Evolutionary conservation across 2,329 filamentous ascomycete species (phyloP), one percentile per base, ranked within the genome.

Genomic region (Clonostachys chloroleuca): DNA sequence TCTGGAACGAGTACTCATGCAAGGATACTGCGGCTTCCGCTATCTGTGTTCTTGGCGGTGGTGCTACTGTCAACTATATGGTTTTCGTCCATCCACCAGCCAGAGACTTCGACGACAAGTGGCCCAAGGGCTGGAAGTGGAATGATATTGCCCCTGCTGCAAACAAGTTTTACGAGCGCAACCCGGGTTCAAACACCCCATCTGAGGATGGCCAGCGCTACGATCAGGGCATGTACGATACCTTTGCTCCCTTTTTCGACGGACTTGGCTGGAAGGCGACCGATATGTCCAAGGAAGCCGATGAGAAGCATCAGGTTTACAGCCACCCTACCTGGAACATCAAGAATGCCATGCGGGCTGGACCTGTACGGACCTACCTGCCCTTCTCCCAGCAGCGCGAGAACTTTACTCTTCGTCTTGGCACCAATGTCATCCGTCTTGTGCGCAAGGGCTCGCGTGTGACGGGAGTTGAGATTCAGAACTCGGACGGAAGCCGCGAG

Each of bases 311-410:
- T 62, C 71, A 72, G 51, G 81, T 79, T 2, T 88, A 77, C 59
- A 75, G 79, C 13, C 77, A 85, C 60, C 80, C 84, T 14, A 75
- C 83, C 14, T 87, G 81, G 69, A 86, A 18, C 80, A 86, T 81
- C 57, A 69, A 69, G 14, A 70, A 82, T 46, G 84, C 83, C 40
- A 80, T 87, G 63, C 73, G 86, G 48, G 82, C 80, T 45, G 85
- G 86, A 2, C 86, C 86, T 16, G 71, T 89, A 61, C 80, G 80
- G 12, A 86, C 85, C 0, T 88, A 89, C 58, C 77, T 89, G 5
- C 80, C 84, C 9, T 72, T 74, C 34, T 83, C 83, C 4, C 69
- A 73, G 47, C 67, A 68, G 40, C 73, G 81, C 47, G 64, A 70
- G 18, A 86, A 87, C 65, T 89, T 89, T 65, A 74, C 76, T 46